These are phyloP conservation scores for Exophiala calicioides DNA, from an alignment of 2,329 filamentous ascomycete species.

Conservation along the genomic window DNA sequence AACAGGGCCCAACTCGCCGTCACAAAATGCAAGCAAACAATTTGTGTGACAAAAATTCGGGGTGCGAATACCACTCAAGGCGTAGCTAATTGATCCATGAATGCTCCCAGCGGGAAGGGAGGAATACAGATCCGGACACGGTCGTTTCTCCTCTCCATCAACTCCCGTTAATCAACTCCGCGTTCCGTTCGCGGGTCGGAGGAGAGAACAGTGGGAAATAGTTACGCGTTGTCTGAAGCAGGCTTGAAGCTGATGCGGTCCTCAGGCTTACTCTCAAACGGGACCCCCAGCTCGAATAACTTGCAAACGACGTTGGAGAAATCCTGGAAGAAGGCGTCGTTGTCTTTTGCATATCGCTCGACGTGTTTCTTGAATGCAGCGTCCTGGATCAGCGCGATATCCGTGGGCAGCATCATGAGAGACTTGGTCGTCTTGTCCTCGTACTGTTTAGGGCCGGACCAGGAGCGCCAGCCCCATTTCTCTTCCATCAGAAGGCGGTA, in stretches of 20 bases:
- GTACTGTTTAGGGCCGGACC: slow-evolving; percentile 88
- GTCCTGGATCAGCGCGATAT: slow-evolving; percentile 84
- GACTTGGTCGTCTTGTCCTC: slow-evolving; percentile 84
- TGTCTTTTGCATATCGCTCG: slow-evolving; percentile 87
- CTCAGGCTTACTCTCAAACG: slow-evolving; percentile 70
- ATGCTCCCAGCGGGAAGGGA: too few relatives aligned
- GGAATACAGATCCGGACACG: too few relatives aligned
- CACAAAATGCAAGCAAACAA: too few relatives aligned
- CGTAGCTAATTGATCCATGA: too few relatives aligned
- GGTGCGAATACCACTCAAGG: too few relatives aligned
- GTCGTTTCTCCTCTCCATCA: too few relatives aligned
- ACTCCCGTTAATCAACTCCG: too few relatives aligned
- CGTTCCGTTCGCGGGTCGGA: too few relatives aligned
- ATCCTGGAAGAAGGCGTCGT: slow-evolving; percentile 89
- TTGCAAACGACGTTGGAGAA: slow-evolving; percentile 76
- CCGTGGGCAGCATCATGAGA: slow-evolving; percentile 96
- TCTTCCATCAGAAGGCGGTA: slow-evolving; percentile 83
- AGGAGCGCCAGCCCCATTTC: slow-evolving; percentile 91
- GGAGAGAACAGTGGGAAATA: not conserved
- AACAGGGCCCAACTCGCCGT: too few relatives aligned
- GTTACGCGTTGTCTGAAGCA: slow-evolving; percentile 29
- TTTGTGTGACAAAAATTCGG: too few relatives aligned
- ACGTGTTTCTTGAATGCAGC: slow-evolving; percentile 79
- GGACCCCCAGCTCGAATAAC: slow-evolving; percentile 92
- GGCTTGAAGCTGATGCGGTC: slow-evolving; percentile 66